Conservation (phyloP, 2,329 filamentous ascomycete species). For the Akanthomyces lecanii region DNA sequence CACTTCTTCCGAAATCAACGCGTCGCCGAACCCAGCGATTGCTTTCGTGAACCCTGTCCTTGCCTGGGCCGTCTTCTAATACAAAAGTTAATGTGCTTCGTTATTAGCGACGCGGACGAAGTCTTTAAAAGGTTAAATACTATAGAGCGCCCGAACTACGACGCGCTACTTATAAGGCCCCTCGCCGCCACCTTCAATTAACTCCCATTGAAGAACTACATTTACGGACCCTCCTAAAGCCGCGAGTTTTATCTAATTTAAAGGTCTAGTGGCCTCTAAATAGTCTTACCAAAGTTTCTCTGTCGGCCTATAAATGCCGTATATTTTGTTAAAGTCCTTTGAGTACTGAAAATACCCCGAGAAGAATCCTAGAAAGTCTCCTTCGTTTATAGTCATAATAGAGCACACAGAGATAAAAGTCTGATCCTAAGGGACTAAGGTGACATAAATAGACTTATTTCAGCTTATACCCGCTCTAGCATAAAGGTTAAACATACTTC, state of each 20-base stretch:
- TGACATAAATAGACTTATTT: no score
- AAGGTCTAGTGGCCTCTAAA: neutral
- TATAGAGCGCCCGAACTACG: neutral
- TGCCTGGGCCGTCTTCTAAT: neutral
- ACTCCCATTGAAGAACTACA: neutral
- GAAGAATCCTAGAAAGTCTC: no score
- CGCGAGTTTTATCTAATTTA: neutral
- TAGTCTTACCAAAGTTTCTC: neutral
- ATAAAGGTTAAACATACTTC: no score
- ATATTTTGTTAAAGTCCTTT: no score
- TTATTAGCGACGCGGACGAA: neutral
- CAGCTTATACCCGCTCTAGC: no score
- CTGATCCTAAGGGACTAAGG: no score
- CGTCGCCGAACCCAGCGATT: neutral
- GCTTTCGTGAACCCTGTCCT: neutral
- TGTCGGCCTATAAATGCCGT: neutral
- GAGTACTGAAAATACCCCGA: no score
- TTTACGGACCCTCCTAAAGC: neutral
- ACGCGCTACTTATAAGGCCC: neutral
- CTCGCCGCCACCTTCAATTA: neutral
- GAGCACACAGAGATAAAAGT: no score
- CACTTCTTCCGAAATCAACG: neutral
- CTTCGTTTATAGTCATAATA: no score
- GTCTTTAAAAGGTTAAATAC: neutral
- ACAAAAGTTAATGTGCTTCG: neutral